Conservation (phyloP, 108 stramenopile genomes). For the Epithemia pelagica region DNA sequence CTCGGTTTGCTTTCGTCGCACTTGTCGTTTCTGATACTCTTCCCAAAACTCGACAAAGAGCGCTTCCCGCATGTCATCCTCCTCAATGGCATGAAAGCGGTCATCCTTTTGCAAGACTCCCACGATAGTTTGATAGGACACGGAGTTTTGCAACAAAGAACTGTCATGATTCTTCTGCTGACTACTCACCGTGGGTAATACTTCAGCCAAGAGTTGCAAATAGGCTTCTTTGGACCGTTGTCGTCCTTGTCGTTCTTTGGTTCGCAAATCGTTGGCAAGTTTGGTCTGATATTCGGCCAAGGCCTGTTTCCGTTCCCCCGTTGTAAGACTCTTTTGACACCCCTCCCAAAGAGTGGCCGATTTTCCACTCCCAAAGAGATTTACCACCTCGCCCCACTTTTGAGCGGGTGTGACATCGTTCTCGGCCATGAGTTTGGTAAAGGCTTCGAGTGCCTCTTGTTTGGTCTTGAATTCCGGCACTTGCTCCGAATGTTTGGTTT, state of each 20-base stretch:
- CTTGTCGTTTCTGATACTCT: slow-evolving; percentile 70
- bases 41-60: slow-evolving; percentile 75
- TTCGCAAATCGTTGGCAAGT: slow-evolving; percentile 68
- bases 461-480: slow-evolving; percentile 44
- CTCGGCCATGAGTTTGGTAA: slow-evolving; percentile 72
- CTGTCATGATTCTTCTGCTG: not conserved
- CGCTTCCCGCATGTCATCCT: slow-evolving; percentile 55
- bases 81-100: slow-evolving; percentile 74
- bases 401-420: slow-evolving; percentile 56
- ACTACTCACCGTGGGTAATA: slow-evolving; percentile 33
- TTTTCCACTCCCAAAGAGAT: slow-evolving; percentile 22
- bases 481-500: slow-evolving; percentile 20
- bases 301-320: slow-evolving; percentile 77
- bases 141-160: not conserved
- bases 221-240: slow-evolving; percentile 68
- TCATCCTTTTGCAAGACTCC: slow-evolving; percentile 54
- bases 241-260: slow-evolving; percentile 65
- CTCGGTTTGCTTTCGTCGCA: slow-evolving; percentile 56
- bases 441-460: slow-evolving; percentile 68
- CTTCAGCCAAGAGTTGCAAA: slow-evolving; percentile 47
- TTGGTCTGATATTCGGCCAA: slow-evolving; percentile 86
- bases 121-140: not conserved
- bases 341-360: slow-evolving; percentile 65
- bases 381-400: slow-evolving; percentile 74
- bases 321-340: slow-evolving; percentile 32